Percentiles rank a stretch among this genome's conserved stretches.
These are phyloP conservation scores for Actinomortierella ambigua DNA, from an alignment of 371 early-diverging fungal genomes.

Conservation along the genomic window DNA sequence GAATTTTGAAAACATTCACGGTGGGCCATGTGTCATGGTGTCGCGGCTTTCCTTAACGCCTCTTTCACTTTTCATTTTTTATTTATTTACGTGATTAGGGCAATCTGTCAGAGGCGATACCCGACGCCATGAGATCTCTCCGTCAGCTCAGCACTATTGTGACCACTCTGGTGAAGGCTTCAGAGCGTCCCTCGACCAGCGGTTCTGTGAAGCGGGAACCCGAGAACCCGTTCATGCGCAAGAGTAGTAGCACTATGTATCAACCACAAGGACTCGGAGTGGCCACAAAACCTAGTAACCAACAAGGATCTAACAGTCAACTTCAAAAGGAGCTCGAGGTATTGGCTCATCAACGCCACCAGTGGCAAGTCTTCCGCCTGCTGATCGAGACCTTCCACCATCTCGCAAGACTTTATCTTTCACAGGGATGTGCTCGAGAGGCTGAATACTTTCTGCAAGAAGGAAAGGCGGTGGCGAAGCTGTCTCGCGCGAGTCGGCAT, in stretches of 20 bases:
- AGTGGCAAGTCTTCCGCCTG: slow-evolving; percentile 34
- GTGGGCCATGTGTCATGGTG: no score
- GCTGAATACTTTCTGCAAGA: slow-evolving; percentile 70
- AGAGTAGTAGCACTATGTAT: no score
- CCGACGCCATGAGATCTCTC: slow-evolving; percentile 28
- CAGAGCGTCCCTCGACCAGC: slow-evolving; percentile 4
- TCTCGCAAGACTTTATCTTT: slow-evolving; percentile 57
- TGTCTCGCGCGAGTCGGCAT: slow-evolving; percentile 53
- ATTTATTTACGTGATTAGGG: no score
- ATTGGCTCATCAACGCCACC: slow-evolving; percentile 26
- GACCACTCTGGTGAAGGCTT: slow-evolving; percentile 19
- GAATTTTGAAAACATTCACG: no score
- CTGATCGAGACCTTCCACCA: slow-evolving; percentile 55
- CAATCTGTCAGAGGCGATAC: slow-evolving; percentile 27
- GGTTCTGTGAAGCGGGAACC: no score
- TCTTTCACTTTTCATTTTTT: no score
- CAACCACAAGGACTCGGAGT: no score
- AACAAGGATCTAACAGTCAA: slow-evolving; percentile 2
- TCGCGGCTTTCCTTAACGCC: no score
- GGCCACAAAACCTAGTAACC: no score
- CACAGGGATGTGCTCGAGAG: slow-evolving; percentile 71
- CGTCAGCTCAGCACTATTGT: slow-evolving; percentile 31
- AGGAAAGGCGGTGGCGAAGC: slow-evolving; percentile 59
- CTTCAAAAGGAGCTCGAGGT: slow-evolving; percentile 25
- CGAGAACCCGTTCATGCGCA: no score